phyloP scores from a whole-genome alignment of 2,329 filamentous ascomycete genomes.

The Hymenoscyphus occultus region DNA sequence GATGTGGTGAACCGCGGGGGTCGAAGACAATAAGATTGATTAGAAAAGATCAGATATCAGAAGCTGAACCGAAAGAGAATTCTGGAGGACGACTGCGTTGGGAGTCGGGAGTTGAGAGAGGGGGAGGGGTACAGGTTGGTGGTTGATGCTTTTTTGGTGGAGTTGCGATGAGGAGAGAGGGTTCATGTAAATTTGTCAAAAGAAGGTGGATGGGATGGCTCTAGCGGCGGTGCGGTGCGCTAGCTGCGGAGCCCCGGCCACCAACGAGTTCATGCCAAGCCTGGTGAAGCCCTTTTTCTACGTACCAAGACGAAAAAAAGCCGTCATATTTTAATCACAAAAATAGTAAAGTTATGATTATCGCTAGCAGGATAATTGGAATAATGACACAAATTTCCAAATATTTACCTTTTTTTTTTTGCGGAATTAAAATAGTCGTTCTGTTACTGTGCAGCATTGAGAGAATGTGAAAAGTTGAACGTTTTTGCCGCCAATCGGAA shows the following conservation, averaged over 20 bases:
- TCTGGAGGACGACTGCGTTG: conserved; percentile 24
- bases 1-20: conserved; percentile 18
- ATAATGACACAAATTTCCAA: too few species aligned
- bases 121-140: conserved; percentile 20
- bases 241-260: background rate
- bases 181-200: conserved; percentile 11
- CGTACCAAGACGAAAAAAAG: background rate
- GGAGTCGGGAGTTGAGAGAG: conserved; percentile 6
- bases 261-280: background rate
- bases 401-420: too few species aligned
- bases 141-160: conserved; percentile 13
- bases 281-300: background rate
- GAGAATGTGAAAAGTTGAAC: too few species aligned
- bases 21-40: conserved; percentile 31
- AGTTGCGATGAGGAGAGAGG: conserved; percentile 8
- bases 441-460: too few species aligned
- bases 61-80: conserved; percentile 28
- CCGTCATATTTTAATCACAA: background rate
- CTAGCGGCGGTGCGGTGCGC: background rate
- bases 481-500: too few species aligned
- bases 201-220: conserved; percentile 5
- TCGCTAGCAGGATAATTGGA: too few species aligned
- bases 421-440: too few species aligned
- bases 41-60: conserved; percentile 26
- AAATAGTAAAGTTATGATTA: too few species aligned